phyloP scores from a whole-genome alignment of 805 yeast species.

The Wickerhamiella siamensis region DNA sequence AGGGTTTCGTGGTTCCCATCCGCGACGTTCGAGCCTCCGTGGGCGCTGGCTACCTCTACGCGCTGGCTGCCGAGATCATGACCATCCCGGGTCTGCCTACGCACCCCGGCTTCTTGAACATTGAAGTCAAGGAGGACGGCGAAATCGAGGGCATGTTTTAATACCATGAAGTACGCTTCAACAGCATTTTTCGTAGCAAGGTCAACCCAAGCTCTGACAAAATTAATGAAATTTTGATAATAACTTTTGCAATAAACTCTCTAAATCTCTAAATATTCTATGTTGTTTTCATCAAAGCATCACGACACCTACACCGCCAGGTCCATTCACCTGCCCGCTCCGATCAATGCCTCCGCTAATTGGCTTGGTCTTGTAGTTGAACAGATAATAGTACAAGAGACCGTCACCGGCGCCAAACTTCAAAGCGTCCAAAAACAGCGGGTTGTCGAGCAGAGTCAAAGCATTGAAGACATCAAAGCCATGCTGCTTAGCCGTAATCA shows the following conservation, averaged over 20 bases:
- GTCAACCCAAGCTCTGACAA: neutral
- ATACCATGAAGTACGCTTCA: slow-evolving; percentile 45
- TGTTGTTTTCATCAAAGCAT: slow-evolving; percentile 37
- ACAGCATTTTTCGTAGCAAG: neutral
- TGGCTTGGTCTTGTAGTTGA: slow-evolving; percentile 76
- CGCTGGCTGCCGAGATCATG: slow-evolving; percentile 91
- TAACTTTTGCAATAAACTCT: no score
- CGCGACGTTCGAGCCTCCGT: slow-evolving; percentile 87
- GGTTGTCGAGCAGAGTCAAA: slow-evolving; percentile 77
- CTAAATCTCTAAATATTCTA: neutral
- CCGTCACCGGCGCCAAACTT: slow-evolving; percentile 95
- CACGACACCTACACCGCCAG: slow-evolving; percentile 83
- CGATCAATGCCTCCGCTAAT: slow-evolving; percentile 65
- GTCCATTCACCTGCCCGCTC: slow-evolving; percentile 37
- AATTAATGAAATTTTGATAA: neutral
- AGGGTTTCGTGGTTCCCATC: slow-evolving; percentile 85
- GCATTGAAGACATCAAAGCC: slow-evolving; percentile 90
- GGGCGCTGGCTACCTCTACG: slow-evolving; percentile 95
- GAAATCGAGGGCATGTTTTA: slow-evolving; percentile 87
- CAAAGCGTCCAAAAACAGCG: slow-evolving; percentile 62
- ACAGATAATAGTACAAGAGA: slow-evolving; percentile 72
- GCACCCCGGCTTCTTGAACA: slow-evolving; percentile 91
- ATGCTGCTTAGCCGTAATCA: slow-evolving; percentile 52
- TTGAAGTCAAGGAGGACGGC: slow-evolving; percentile 80
- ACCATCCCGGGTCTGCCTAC: slow-evolving; percentile 97